Conservation (phyloP, 371 early-diverging fungal species). For the Mucor velutinosus region DNA sequence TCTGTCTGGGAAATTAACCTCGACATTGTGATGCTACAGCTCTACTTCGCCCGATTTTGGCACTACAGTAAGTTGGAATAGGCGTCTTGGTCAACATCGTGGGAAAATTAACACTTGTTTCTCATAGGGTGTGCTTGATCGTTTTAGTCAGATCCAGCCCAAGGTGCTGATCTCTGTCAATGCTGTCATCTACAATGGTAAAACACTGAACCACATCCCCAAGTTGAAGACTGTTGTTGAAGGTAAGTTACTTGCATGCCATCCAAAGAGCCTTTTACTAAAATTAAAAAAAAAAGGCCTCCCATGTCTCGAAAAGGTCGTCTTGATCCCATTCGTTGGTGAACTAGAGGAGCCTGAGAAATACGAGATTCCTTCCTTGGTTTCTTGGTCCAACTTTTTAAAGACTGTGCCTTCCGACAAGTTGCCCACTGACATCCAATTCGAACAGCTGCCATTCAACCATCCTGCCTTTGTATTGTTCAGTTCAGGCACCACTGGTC, state of each 20-base stretch:
- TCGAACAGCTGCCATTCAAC: constrained; percentile 88
- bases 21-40: constrained; percentile 17
- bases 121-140: constrained; percentile 85
- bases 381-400: constrained; percentile 53
- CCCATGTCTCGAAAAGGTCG: constrained; percentile 67
- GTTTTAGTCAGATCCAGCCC: constrained; percentile 95
- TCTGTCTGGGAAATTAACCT: not conserved
- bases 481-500: constrained; percentile 96
- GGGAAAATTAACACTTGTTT: not conserved
- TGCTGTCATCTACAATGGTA: constrained; percentile 89
- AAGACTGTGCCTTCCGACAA: constrained; percentile 32
- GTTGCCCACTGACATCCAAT: constrained; percentile 52
- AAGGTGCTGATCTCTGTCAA: constrained; percentile 92
- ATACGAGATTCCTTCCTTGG: constrained; percentile 38
- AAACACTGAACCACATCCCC: constrained; percentile 75
- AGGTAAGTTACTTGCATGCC: constrained; percentile 27
- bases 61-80: constrained; percentile 55
- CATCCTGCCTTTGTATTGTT: constrained; percentile 96
- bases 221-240: constrained; percentile 77
- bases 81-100: not conserved
- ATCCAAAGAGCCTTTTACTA: not conserved
- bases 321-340: constrained; percentile 76
- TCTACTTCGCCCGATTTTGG: constrained; percentile 97
- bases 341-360: constrained; percentile 11
- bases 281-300: constrained; percentile 22